Conservation (phyloP, 2,329 filamentous ascomycete genomes). For the Polytolypa hystricis region DNA sequence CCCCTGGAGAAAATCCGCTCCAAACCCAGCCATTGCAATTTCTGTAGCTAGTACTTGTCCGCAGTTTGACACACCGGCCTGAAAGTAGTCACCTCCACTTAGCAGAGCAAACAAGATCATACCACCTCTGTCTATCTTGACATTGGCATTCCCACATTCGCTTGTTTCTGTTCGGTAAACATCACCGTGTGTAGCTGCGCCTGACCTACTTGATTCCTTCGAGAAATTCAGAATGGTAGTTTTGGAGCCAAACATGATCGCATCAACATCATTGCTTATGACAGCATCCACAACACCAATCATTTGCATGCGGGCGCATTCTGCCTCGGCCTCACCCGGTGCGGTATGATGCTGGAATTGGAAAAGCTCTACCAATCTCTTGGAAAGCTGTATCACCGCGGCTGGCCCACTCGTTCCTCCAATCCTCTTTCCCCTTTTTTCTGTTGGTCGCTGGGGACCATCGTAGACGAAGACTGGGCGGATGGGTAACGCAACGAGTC, state of each 20-base stretch:
- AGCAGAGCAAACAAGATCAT: conserved; percentile 93
- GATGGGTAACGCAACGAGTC: conserved; percentile 64
- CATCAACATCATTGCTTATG: conserved; percentile 91
- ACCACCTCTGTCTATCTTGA: conserved; percentile 60
- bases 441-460: conserved; percentile 68
- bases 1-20: conserved; percentile 51
- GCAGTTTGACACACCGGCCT: conserved; percentile 76
- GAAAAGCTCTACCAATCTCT: conserved; percentile 73
- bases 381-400: conserved; percentile 62
- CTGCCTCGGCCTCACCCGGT: conserved; percentile 89
- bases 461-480: conserved; percentile 87
- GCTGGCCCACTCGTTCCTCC: conserved; percentile 43
- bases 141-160: conserved; percentile 37
- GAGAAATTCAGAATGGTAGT: conserved; percentile 74
- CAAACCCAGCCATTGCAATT: conserved; percentile 80
- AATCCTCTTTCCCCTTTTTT: conserved; percentile 75
- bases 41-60: conserved; percentile 83
- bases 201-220: conserved; percentile 55
- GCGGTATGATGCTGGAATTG: conserved; percentile 76
- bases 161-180: conserved; percentile 59
- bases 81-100: conserved; percentile 89
- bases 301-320: conserved; percentile 77
- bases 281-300: conserved; percentile 83
- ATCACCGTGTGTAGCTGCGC: conserved; percentile 69
- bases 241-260: conserved; percentile 89